These are phyloP conservation scores for Solanum hybrid DNA, from an alignment of 305 asterid species.

Conservation along the genomic window DNA sequence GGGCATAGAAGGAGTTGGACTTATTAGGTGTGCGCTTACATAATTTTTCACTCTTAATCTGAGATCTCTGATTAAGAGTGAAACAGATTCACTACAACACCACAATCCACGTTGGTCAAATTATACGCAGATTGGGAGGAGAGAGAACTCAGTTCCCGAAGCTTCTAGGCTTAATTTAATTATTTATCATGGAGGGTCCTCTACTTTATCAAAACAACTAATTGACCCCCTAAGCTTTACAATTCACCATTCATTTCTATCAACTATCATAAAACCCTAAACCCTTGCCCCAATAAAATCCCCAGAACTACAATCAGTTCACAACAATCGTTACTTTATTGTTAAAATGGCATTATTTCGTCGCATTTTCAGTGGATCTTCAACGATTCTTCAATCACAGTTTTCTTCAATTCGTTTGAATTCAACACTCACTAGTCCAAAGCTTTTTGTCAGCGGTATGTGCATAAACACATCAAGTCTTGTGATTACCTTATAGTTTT, in stretches of 20 bases:
- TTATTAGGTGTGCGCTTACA: neutral
- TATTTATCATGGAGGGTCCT: neutral
- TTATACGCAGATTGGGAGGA: neutral
- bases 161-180: neutral
- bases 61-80: no score
- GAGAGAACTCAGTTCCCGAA: neutral
- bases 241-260: neutral
- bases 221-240: neutral
- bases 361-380: constrained; percentile 41
- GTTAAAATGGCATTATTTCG: constrained; percentile 63
- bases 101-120: neutral
- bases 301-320: neutral
- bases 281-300: neutral
- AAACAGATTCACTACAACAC: no score
- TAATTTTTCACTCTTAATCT: neutral
- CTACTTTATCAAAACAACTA: neutral
- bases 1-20: no score
- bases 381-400: constrained; percentile 37
- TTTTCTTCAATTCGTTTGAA: constrained; percentile 47
- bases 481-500: neutral
- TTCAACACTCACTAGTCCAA: constrained; percentile 57
- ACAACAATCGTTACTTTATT: neutral
- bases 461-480: neutral
- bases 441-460: constrained; percentile 87
- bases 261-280: neutral